Evolutionary conservation across 495 filamentous ascomycete species (phyloP).

Genomic region (Podospora comata): DNA sequence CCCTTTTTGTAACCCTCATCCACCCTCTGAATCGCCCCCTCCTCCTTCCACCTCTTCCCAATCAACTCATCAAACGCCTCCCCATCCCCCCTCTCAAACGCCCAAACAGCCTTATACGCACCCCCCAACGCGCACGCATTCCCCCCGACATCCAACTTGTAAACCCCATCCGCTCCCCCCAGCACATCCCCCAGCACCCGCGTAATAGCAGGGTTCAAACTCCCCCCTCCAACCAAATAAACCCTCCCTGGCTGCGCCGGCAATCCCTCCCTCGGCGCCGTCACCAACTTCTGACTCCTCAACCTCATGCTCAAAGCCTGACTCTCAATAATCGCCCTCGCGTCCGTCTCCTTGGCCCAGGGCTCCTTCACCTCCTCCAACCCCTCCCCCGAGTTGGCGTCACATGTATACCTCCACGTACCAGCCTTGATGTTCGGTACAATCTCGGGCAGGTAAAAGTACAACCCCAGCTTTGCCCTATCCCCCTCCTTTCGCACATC

Average conservation of each 20-base stretch:
- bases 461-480: conserved; percentile 77
- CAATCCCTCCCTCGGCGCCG: conserved; percentile 49
- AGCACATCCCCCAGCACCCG: conserved; percentile 78
- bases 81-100: conserved; percentile 60
- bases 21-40: conserved; percentile 74
- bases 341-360: conserved; percentile 57
- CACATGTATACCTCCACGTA: conserved; percentile 77
- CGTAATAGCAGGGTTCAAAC: conserved; percentile 82
- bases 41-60: conserved; percentile 77
- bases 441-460: conserved; percentile 93
- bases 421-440: conserved; percentile 83
- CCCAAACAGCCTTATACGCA: conserved; percentile 97
- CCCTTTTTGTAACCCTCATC: conserved; percentile 74
- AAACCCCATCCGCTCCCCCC: conserved; percentile 84
- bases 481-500: conserved; percentile 53
- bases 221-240: conserved; percentile 91
- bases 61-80: conserved; percentile 89
- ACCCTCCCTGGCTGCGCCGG: conserved; percentile 83
- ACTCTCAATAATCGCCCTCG: conserved; percentile 86
- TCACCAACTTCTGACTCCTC: conserved; percentile 71
- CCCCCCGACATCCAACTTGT: conserved; percentile 87
- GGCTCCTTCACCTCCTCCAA: conserved; percentile 46
- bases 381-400: conserved; percentile 43
- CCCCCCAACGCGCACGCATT: conserved; percentile 93
- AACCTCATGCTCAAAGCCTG: conserved; percentile 88